Conservation (phyloP, 306 rosid genomes). For the Cyamopsis tetragonoloba region DNA sequence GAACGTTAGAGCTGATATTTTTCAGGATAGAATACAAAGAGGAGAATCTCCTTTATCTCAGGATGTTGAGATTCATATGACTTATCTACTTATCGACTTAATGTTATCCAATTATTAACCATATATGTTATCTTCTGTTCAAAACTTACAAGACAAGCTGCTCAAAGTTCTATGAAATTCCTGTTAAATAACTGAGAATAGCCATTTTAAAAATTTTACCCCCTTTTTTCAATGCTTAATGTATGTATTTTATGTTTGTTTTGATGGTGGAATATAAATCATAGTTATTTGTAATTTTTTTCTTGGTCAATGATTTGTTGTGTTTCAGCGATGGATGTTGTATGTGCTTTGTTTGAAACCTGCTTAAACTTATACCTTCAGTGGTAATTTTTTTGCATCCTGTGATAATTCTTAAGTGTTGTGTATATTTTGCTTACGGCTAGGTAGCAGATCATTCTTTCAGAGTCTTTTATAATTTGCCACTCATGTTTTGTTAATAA, state of each 20-base stretch:
- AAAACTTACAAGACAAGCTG: not conserved
- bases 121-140: too few relatives aligned
- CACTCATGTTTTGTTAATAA: constrained; percentile 4
- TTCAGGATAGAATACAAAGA: not conserved
- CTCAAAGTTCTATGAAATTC: not conserved
- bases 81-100: too few relatives aligned
- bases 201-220: too few relatives aligned
- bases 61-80: too few relatives aligned
- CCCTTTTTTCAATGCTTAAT: not conserved
- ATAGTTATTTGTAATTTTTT: not conserved
- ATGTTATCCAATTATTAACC: too few relatives aligned
- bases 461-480: not conserved
- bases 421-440: constrained; percentile 17
- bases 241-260: not conserved
- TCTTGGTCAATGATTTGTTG: not conserved
- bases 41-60: not conserved
- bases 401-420: constrained; percentile 4
- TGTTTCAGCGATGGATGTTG: not conserved
- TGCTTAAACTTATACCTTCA: not conserved
- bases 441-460: not conserved
- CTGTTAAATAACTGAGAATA: not conserved
- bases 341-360: not conserved
- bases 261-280: too few relatives aligned
- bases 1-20: not conserved
- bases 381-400: not conserved